Percentiles rank a stretch among this genome's conserved stretches.
Conservation (phyloP, 768 basidiomycete species). For the Termitomyces sp. region DNA sequence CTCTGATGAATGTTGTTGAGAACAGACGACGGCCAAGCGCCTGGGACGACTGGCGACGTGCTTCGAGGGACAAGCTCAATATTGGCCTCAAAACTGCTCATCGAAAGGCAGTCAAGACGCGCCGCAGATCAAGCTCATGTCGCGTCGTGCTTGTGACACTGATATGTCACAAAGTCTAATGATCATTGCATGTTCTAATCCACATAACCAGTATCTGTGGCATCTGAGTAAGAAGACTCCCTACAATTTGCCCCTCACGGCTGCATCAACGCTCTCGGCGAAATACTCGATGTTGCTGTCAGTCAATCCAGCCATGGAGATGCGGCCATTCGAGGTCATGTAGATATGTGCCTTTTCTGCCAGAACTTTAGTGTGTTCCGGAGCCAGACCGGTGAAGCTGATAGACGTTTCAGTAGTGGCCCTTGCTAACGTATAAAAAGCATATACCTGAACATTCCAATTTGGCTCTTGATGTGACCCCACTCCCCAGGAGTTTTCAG, state of each 20-base stretch:
- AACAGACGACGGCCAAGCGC: constrained; percentile 35
- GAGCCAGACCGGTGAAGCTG: constrained; percentile 83
- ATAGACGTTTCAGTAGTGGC: neutral
- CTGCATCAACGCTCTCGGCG: constrained; percentile 78
- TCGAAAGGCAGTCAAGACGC: constrained; percentile 1
- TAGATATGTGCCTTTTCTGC: constrained; percentile 89
- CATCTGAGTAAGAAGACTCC: neutral
- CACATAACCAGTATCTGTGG: constrained; percentile 3
- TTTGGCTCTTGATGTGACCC: constrained; percentile 92
- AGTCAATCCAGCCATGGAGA: constrained; percentile 93
- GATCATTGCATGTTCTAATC: constrained; percentile 8
- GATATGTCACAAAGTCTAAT: neutral
- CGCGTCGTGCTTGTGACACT: constrained; percentile 6
- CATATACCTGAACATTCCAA: constrained; percentile 93
- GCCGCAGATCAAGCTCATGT: constrained; percentile 1
- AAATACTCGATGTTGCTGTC: constrained; percentile 82
- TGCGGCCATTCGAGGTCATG: constrained; percentile 91
- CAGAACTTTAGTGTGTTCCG: constrained; percentile 73
- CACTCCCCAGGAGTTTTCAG: constrained; percentile 91
- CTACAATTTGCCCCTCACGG: constrained; percentile 74
- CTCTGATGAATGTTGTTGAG: constrained; percentile 12
- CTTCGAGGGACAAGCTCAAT: constrained; percentile 14
- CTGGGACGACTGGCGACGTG: constrained; percentile 31
- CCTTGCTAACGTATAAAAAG: neutral
- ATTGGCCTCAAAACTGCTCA: constrained; percentile 4